These are phyloP conservation scores for Lenzites betulinus DNA, from an alignment of 768 basidiomycete species.

Conservation along the genomic window DNA sequence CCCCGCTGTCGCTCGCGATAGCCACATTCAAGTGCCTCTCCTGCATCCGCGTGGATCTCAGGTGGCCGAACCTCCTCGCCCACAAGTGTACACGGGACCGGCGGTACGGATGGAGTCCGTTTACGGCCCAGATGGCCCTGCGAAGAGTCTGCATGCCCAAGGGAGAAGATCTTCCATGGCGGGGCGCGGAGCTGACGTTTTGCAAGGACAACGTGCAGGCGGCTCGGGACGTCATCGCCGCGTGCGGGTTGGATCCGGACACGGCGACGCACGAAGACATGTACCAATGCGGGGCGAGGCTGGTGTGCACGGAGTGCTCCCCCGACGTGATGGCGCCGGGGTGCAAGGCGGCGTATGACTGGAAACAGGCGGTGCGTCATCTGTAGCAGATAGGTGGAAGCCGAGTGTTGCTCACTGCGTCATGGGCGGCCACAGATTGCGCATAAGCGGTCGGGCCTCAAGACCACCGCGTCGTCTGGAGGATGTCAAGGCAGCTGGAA, in stretches of 20 bases:
- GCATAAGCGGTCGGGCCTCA: neutral
- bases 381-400: neutral
- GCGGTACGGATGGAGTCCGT: neutral
- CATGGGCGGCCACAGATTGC: neutral
- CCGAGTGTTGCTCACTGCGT: neutral
- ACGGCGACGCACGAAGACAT: conserved; percentile 2
- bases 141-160: neutral
- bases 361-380: conserved; percentile 1
- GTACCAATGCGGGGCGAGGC: neutral
- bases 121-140: neutral
- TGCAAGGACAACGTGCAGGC: neutral
- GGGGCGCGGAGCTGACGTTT: neutral
- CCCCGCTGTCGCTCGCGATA: neutral
- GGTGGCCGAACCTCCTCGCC: neutral
- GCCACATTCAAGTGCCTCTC: conserved; percentile 1
- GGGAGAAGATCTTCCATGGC: neutral
- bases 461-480: neutral
- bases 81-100: neutral
- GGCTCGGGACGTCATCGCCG: neutral
- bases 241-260: conserved; percentile 8
- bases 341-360: neutral
- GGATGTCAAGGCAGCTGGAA: neutral
- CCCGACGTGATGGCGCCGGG: neutral
- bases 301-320: conserved; percentile 1
- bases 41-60: neutral